Evolutionary conservation across 1,284 basidiomycete genomes (phyloP), one percentile per base, ranked within the genome.

Genomic region (Farysia itapuensis): DNA sequence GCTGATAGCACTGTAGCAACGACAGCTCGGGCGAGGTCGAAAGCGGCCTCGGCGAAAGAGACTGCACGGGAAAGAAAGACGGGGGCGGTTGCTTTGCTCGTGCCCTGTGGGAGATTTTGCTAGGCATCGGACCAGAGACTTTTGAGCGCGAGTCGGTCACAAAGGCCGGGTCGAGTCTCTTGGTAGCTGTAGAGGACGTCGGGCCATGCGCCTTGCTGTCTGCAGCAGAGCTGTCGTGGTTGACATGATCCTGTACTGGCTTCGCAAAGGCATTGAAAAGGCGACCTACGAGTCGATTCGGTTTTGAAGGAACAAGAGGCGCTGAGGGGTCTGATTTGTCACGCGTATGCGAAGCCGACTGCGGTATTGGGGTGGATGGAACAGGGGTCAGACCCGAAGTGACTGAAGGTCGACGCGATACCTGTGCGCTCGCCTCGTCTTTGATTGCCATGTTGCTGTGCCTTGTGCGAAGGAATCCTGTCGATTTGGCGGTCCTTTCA

Each of bases 21-120:
- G 63, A 56, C 5, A 65, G 52, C 41, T 65, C 63, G 0, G 63
- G 63, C 2, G 63, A 65, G n/a, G 63, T 43, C 14, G 57, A 57
- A 7, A 65, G 31, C 11, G 63, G 57, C 5, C 52, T 37, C 3
- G 52, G 43, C 15, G 37, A 39, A 1, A 39, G 40, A 4, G 11
- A 11, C 16, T 38, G 30, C 2, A 43, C 21, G 7, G 59, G 59
- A 22, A 63, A 63, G 19, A 37, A 25, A n/a, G 38, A 24, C 22
- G 40, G 31, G 4, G 50, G 46, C 22, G 44, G 19, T 12, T 12
- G 15, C 11, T n/a, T 16, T 5, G 16, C 24, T 4, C 22, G 16
- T 4, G 35, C 2, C 11, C 26, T 33, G 13, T 33, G 9, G 7
- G 13, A 9, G 19, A 20, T 12, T 18, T 16, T 22, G 34, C 11